Evolutionary conservation across 495 filamentous ascomycete genomes (phyloP).

Genomic region (Aspergillus coremiiformis): DNA sequence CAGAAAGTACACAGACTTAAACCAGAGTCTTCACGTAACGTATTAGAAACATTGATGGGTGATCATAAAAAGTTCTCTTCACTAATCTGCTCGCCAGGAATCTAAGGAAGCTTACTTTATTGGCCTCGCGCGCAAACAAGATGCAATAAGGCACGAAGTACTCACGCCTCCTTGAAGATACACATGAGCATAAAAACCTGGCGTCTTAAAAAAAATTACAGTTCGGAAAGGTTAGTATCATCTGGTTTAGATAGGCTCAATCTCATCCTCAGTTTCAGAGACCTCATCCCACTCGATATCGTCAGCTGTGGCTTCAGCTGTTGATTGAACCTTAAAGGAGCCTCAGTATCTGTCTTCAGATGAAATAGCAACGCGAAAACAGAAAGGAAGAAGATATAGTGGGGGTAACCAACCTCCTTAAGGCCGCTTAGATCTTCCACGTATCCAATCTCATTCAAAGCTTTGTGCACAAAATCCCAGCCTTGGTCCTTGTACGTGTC

Average conservation of each 20-base stretch:
- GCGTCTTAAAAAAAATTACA: not conserved
- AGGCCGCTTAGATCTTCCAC: constrained; percentile 87
- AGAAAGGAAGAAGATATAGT: not conserved
- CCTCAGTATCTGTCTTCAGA: constrained; percentile 17
- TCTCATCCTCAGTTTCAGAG: constrained; percentile 35
- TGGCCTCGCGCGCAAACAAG: constrained; percentile 48
- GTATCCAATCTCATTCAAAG: constrained; percentile 75
- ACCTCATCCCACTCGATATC: constrained; percentile 58
- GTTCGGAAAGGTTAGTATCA: not conserved
- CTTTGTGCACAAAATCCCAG: constrained; percentile 85
- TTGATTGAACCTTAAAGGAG: constrained; percentile 54
- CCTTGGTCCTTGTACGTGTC: constrained; percentile 63
- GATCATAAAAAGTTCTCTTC: not conserved
- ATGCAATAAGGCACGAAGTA: constrained; percentile 7
- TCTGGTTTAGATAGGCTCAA: constrained; percentile 21
- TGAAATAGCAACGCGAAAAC: not conserved
- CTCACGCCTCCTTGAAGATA: not conserved
- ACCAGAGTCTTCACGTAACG: constrained; percentile 79
- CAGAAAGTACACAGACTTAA: constrained; percentile 74
- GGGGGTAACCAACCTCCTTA: constrained; percentile 56
- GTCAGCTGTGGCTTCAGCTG: constrained; percentile 60
- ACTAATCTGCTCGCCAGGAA: constrained; percentile 52
- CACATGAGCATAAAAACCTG: not conserved
- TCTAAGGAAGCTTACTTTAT: constrained; percentile 87
- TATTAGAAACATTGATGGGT: constrained; percentile 34